Evolutionary conservation across 306 rosid species (phyloP).

Genomic region (Betula pendula): DNA sequence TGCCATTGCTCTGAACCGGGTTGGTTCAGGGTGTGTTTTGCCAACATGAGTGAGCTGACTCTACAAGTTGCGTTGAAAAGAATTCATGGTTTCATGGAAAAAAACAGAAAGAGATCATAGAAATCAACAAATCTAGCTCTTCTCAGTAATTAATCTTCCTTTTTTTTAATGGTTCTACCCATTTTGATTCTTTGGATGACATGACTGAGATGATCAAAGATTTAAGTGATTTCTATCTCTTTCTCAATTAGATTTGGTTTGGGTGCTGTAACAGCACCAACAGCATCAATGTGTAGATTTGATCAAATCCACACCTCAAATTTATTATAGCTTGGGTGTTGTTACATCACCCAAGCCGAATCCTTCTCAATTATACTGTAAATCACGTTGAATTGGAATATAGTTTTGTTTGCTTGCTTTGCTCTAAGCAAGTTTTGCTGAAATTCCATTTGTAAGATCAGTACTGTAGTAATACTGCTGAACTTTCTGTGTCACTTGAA

Average conservation of each 20-base stretch:
- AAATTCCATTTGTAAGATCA: conserved; percentile 2
- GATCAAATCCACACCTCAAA: no score
- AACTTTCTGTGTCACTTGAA: no score
- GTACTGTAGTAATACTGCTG: not conserved
- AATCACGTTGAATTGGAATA: conserved; percentile 26
- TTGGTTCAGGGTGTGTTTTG: conserved; percentile 97
- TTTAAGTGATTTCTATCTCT: not conserved
- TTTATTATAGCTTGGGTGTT: no score
- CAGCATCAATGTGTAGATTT: no score
- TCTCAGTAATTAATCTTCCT: not conserved
- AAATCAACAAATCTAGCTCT: not conserved
- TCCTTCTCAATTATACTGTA: conserved; percentile 17
- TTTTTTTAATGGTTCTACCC: conserved; percentile 56
- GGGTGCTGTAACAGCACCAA: no score
- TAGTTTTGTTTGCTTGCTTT: conserved; percentile 69
- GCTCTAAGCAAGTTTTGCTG: conserved; percentile 51
- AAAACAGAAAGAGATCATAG: conserved; percentile 14
- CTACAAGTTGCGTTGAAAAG: conserved; percentile 73
- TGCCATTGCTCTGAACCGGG: conserved; percentile 92
- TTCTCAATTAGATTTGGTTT: no score
- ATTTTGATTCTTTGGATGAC: conserved; percentile 42
- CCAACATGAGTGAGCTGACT: conserved; percentile 76
- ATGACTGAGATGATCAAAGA: conserved; percentile 19
- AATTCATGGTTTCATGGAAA: conserved; percentile 53
- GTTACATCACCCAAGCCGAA: no score